phyloP scores from a whole-genome alignment of 306 rosid genomes.

The Cicer cuneatum region DNA sequence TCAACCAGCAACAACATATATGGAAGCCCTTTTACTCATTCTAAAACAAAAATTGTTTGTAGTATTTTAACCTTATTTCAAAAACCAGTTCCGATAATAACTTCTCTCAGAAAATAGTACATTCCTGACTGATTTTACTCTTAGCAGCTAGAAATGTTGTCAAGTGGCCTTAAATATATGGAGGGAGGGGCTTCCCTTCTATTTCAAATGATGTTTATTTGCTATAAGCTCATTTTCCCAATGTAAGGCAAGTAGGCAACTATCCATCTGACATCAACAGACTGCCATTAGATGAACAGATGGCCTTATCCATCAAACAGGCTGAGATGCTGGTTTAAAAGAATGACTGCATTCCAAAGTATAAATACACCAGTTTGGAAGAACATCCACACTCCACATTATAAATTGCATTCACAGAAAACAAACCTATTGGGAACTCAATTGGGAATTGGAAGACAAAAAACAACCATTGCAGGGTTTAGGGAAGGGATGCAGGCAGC shows the following conservation, averaged over 20 bases:
- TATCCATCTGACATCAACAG: constrained; percentile 3
- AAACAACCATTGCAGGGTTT: background rate
- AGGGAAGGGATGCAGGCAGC: background rate
- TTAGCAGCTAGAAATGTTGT: background rate
- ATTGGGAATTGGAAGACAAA: background rate
- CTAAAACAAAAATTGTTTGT: background rate
- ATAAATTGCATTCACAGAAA: background rate
- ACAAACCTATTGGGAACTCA: background rate
- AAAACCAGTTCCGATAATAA: background rate
- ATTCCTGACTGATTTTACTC: constrained; percentile 11
- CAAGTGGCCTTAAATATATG: background rate
- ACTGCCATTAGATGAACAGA: background rate
- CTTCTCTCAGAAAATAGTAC: background rate
- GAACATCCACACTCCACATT: background rate
- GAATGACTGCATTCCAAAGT: background rate
- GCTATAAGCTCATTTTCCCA: background rate
- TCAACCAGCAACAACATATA: constrained; percentile 1
- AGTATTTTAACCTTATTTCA: constrained; percentile 15
- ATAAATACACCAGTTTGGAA: background rate
- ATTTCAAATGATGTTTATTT: background rate
- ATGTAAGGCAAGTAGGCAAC: background rate
- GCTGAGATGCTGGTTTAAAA: background rate
- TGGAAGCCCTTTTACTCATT: constrained; percentile 3
- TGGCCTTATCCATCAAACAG: constrained; percentile 25
- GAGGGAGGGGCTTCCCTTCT: background rate